A percentile compares a stretch with the other conserved stretches of the same genome.
These are phyloP conservation scores for Cicer cuneatum DNA, from an alignment of 306 rosid species.

Conservation along the genomic window DNA sequence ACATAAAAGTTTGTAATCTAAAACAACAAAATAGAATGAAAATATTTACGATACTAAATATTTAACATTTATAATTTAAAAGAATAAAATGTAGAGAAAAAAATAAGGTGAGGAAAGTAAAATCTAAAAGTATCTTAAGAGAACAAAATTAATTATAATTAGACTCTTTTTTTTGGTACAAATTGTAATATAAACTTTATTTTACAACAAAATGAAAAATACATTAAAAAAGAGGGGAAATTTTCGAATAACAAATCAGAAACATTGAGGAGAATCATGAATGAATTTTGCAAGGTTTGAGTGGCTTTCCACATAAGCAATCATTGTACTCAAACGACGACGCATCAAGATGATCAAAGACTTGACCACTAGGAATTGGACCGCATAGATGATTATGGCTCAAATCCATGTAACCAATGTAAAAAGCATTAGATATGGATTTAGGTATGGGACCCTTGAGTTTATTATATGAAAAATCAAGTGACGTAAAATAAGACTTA, in stretches of 20 bases:
- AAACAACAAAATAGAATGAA: too few relatives aligned
- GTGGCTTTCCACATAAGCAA: conserved; percentile 88
- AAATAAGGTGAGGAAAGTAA: too few relatives aligned
- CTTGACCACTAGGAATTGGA: conserved; percentile 58
- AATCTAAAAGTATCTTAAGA: too few relatives aligned
- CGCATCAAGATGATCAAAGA: conserved; percentile 64
- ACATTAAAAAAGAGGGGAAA: neutral
- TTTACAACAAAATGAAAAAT: conserved; percentile 10
- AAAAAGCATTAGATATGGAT: conserved; percentile 60
- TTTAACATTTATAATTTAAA: too few relatives aligned
- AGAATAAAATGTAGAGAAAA: too few relatives aligned
- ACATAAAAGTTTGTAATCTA: too few relatives aligned
- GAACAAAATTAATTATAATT: too few relatives aligned
- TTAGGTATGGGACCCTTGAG: conserved; percentile 65
- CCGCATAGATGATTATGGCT: conserved; percentile 87
- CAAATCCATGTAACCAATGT: conserved; percentile 74
- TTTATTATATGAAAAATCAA: conserved; percentile 68
- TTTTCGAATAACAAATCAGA: neutral
- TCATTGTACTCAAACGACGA: conserved; percentile 70
- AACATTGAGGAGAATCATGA: conserved; percentile 1
- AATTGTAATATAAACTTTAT: neutral
- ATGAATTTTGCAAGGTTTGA: conserved; percentile 55
- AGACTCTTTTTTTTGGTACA: too few relatives aligned
- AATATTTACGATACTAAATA: too few relatives aligned
- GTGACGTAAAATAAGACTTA: conserved; percentile 63